phyloP scores from a whole-genome alignment of 148 eudicot species.

The Spergularia bocconei region DNA sequence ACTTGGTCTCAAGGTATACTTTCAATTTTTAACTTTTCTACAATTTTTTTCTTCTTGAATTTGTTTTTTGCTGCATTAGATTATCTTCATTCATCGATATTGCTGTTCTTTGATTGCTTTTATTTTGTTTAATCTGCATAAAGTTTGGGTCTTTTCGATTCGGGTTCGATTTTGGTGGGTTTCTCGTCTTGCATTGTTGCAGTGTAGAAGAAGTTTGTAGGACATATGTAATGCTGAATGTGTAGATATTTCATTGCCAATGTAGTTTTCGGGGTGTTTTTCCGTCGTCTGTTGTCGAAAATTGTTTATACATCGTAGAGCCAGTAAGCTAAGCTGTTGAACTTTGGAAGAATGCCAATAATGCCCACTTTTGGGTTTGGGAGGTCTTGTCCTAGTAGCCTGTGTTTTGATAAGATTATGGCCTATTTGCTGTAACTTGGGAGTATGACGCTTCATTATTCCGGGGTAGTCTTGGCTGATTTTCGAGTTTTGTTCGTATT shows the following conservation, averaged over 20 bases:
- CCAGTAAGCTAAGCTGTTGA: no score
- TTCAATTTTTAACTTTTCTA: background rate
- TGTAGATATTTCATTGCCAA: background rate
- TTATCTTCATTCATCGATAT: background rate
- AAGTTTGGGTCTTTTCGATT: no score
- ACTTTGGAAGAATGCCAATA: no score
- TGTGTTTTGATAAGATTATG: background rate
- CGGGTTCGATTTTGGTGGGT: background rate
- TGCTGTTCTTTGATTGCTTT: background rate
- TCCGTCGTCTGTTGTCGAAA: background rate
- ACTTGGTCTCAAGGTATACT: slow-evolving; percentile 76
- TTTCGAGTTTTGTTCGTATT: no score
- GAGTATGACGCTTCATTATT: background rate
- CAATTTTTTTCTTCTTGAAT: background rate
- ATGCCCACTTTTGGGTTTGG: no score
- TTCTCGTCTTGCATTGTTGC: background rate
- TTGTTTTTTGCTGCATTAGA: background rate
- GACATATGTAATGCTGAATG: background rate
- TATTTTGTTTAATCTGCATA: background rate
- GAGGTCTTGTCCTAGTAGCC: background rate
- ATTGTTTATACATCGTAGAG: background rate
- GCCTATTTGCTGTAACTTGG: background rate
- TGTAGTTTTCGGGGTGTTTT: background rate
- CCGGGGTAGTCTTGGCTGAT: background rate
- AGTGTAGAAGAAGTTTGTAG: background rate